Conservation (phyloP, 2,329 filamentous ascomycete species). For the Mycogone perniciosa region DNA sequence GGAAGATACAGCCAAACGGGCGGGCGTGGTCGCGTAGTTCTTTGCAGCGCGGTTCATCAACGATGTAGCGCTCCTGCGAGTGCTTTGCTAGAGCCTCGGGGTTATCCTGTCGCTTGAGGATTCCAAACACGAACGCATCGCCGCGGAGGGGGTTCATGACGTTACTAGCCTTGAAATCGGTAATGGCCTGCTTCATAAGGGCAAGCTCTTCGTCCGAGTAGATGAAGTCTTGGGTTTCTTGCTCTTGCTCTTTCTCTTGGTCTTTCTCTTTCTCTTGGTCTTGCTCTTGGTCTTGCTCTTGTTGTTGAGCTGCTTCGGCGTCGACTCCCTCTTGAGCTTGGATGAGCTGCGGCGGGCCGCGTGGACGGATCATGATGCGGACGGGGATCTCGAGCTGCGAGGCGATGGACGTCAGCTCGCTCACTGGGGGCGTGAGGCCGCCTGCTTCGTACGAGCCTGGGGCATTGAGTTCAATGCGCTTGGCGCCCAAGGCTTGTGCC, state of each 20-base stretch:
- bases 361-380: conserved; percentile 51
- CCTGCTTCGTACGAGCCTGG: conserved; percentile 43
- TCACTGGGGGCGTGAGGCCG: conserved; percentile 43
- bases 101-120: conserved; percentile 24
- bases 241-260: not conserved
- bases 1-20: conserved; percentile 44
- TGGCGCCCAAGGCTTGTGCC: conserved; percentile 38
- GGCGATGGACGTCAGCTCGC: conserved; percentile 31
- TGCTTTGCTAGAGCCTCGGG: conserved; percentile 6
- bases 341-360: conserved; percentile 16
- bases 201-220: conserved; percentile 40
- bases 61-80: conserved; percentile 13
- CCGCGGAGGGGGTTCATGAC: conserved; percentile 34
- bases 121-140: conserved; percentile 53
- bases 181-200: conserved; percentile 37
- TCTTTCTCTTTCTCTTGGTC: not conserved
- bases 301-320: not conserved
- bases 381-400: conserved; percentile 32
- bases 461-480: conserved; percentile 49
- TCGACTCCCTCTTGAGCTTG: not conserved
- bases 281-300: not conserved
- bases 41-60: conserved; percentile 37
- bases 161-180: conserved; percentile 30
- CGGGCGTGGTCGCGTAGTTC: conserved; percentile 35
- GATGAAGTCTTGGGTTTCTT: conserved; percentile 36